Evolutionary conservation across 306 rosid genomes (phyloP).

Genomic region (Quercus variabilis): DNA sequence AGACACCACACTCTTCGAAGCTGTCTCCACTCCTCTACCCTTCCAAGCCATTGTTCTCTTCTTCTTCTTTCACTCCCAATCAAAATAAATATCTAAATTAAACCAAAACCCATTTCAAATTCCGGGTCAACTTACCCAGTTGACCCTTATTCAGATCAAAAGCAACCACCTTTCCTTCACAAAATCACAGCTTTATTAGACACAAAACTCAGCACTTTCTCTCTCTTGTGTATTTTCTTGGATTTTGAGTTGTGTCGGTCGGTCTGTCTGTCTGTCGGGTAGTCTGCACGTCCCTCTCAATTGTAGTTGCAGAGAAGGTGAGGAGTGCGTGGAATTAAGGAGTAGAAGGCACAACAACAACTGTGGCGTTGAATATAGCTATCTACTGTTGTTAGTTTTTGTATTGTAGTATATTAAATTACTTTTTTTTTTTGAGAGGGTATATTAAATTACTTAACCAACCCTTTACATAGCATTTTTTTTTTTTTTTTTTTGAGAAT

Average conservation of each 20-base stretch:
- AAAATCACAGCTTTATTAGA: neutral
- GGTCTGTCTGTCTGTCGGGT: neutral
- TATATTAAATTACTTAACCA: slow-evolving; percentile 1
- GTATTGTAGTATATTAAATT: too few species aligned
- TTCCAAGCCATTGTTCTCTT: slow-evolving; percentile 38
- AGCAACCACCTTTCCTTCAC: neutral
- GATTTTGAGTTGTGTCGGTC: neutral
- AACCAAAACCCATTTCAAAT: slow-evolving; percentile 28
- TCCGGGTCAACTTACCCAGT: slow-evolving; percentile 23
- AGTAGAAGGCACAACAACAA: neutral
- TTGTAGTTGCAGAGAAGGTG: slow-evolving; percentile 6
- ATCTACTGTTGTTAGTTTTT: neutral
- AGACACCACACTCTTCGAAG: slow-evolving; percentile 35
- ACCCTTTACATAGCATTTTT: neutral
- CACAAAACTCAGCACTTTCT: neutral
- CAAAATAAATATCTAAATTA: slow-evolving; percentile 12
- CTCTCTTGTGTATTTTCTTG: neutral
- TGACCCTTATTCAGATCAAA: slow-evolving; percentile 23
- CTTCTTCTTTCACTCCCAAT: slow-evolving; percentile 3
- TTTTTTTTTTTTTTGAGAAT: too few species aligned
- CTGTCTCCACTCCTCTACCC: slow-evolving; percentile 41
- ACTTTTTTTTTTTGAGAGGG: too few species aligned
- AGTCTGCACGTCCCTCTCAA: neutral
- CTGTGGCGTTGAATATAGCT: neutral
- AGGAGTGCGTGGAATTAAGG: neutral